Percentiles rank a stretch among this genome's conserved stretches.
These are phyloP conservation scores for Trichoderma brevicompactum DNA, from an alignment of 2,329 filamentous ascomycete species.

Conservation along the genomic window DNA sequence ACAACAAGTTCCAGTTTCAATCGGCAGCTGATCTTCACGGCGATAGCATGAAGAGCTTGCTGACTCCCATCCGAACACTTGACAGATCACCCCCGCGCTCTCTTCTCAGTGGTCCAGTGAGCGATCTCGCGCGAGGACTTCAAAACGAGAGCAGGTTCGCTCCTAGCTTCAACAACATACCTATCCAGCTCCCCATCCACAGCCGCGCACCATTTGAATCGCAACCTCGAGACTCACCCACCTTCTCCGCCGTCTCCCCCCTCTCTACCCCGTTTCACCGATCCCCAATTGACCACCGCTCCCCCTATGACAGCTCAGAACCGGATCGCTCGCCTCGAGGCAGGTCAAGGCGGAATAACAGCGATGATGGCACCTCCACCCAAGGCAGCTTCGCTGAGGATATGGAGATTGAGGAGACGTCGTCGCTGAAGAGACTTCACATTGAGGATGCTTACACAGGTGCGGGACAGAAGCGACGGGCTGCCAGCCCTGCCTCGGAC, in stretches of 20 bases:
- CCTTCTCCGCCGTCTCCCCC: constrained; percentile 55
- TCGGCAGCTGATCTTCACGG: constrained; percentile 54
- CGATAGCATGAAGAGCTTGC: constrained; percentile 58
- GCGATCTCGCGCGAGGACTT: constrained; percentile 45
- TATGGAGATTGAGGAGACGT: constrained; percentile 58
- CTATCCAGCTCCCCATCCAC: constrained; percentile 51
- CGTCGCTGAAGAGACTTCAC: constrained; percentile 54
- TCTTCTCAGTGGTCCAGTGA: constrained; percentile 49
- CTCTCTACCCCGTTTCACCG: constrained; percentile 50
- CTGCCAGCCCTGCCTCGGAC: constrained; percentile 58
- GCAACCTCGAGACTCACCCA: constrained; percentile 51
- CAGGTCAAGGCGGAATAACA: constrained; percentile 55
- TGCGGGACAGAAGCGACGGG: constrained; percentile 58
- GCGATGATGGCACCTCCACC: constrained; percentile 55
- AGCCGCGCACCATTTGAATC: constrained; percentile 50
- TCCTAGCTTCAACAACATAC: constrained; percentile 46
- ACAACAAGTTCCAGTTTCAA: constrained; percentile 55
- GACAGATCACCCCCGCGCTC: constrained; percentile 54
- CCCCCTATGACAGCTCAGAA: constrained; percentile 51
- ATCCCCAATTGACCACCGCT: constrained; percentile 47
- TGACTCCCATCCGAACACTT: constrained; percentile 52
- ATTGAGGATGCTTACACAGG: constrained; percentile 52
- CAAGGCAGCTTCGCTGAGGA: constrained; percentile 52
- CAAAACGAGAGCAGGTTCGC: constrained; percentile 48
- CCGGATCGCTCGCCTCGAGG: constrained; percentile 53